These are phyloP conservation scores for Dacryopinax primogenitus DNA, from an alignment of 768 basidiomycete species.

Conservation along the genomic window DNA sequence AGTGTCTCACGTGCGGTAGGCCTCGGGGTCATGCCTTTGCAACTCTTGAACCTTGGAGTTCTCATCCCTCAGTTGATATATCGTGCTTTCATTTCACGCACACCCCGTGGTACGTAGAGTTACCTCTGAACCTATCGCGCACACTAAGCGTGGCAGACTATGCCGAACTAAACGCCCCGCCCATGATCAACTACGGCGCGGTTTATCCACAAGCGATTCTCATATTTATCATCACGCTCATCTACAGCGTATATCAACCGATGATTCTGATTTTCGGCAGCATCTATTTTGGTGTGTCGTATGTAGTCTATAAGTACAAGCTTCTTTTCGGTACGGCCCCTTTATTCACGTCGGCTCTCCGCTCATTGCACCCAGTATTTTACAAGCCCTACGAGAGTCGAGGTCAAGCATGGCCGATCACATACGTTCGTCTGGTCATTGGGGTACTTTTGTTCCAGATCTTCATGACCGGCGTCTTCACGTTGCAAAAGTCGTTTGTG, in stretches of 20 bases:
- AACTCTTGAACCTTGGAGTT: constrained; percentile 82
- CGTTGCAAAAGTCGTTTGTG: constrained; percentile 46
- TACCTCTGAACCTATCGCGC: background rate
- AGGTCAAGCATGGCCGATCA: constrained; percentile 96
- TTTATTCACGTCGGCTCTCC: background rate
- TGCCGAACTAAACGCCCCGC: constrained; percentile 91
- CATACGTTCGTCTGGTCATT: constrained; percentile 83
- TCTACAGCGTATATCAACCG: constrained; percentile 93
- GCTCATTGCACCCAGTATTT: constrained; percentile 50
- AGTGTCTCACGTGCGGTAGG: constrained; percentile 33
- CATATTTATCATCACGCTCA: constrained; percentile 85
- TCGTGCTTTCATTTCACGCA: constrained; percentile 66
- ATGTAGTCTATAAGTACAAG: constrained; percentile 97
- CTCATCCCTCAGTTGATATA: constrained; percentile 66
- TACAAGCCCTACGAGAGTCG: constrained; percentile 97
- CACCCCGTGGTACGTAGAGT: constrained; percentile 61
- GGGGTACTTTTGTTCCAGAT: constrained; percentile 84
- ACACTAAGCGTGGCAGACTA: constrained; percentile 48
- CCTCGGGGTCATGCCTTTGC: constrained; percentile 88
- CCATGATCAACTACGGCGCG: constrained; percentile 94
- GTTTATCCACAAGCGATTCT: constrained; percentile 96
- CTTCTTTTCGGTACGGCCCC: constrained; percentile 67
- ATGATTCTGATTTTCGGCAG: constrained; percentile 91
- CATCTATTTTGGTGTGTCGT: constrained; percentile 88
- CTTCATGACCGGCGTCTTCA: constrained; percentile 96